phyloP scores from a whole-genome alignment of 2,329 filamentous ascomycete species.

The Peltaster fructicola region DNA sequence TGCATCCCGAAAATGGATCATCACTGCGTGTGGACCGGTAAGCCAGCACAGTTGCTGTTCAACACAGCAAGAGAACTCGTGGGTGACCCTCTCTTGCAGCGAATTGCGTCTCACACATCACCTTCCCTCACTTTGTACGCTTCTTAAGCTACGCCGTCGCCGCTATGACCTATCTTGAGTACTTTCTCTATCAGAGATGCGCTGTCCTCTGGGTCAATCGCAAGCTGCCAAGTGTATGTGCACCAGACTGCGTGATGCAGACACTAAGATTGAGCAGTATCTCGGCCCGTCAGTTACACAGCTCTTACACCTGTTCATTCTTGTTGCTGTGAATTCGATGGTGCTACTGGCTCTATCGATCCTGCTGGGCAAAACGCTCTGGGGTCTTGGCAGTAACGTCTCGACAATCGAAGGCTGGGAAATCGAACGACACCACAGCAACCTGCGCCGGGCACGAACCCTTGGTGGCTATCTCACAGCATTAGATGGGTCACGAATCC shows the following conservation, averaged over 20 bases:
- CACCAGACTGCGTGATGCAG: conserved; percentile 5
- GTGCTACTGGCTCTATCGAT: conserved; percentile 46
- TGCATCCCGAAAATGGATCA: conserved; percentile 68
- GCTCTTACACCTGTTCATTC: conserved; percentile 42
- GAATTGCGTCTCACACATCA: conserved; percentile 69
- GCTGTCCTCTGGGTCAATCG: conserved; percentile 44
- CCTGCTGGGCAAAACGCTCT: conserved; percentile 44
- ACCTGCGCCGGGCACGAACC: conserved; percentile 26
- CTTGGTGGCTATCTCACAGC: conserved; percentile 40
- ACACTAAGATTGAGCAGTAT: conserved; percentile 37
- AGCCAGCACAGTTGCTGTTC: conserved; percentile 3
- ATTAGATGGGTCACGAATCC: conserved; percentile 36
- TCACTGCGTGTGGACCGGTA: conserved; percentile 66
- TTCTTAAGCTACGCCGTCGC: conserved; percentile 55
- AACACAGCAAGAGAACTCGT: conserved; percentile 9
- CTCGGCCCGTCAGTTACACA: conserved; percentile 47
- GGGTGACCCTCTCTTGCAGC: conserved; percentile 17
- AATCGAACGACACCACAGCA: conserved; percentile 29
- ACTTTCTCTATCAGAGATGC: conserved; percentile 43
- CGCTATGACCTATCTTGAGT: conserved; percentile 42
- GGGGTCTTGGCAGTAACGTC: conserved; percentile 47
- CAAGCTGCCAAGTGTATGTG: conserved; percentile 45
- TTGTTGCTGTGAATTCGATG: conserved; percentile 40
- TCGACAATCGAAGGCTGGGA: conserved; percentile 73
- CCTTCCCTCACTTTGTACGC: conserved; percentile 66